Evolutionary conservation across 2,329 filamentous ascomycete species (phyloP), one percentile per base, ranked within the genome.

Genomic region (Ascomycota sp.): DNA sequence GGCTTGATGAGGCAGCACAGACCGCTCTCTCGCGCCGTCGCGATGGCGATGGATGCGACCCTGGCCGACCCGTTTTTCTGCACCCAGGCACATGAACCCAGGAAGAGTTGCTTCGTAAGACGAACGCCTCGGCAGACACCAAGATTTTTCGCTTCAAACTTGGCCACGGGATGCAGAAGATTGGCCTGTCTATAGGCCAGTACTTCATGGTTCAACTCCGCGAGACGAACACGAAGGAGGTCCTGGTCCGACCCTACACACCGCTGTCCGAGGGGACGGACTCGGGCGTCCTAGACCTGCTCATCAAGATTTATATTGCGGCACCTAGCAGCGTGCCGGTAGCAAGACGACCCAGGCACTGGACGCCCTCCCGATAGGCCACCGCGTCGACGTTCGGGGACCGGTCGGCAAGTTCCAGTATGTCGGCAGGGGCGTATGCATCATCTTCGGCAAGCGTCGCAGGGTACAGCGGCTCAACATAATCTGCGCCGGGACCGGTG

Each of bases 321-420:
- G 73, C 30, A 67, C 59, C 0, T 49, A 57, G 2, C 57, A 57
- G 4, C 51, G 49, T 3, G 58, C 61, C 19, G 81, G 80, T 8
- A 83, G 83, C 0, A 74, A 69, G 41, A 91, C 93, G 82, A 86
- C 78, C 2, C 68, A 69, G 48, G 77, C 78, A 0, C 60, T 94
- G 2, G 78, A 92, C 36, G 50, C 65, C 8, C 57, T 93, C 2
- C 70, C 76, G 0, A 38, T 81, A 0, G 81, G 79, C 8, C 69
- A 81, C 36, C 61, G 60, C 27, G 71, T 89, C 31, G 80, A 92
- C 30, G 76, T 92, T 59, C 91, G 89, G 53, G 83, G 85, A 0
- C 85, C 85, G 0, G 74, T 83, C 4, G 85, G 85, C 7, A 80
- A 81, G 41, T 86, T 93, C 38, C 69, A 77, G 42, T 93, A 93